Evolutionary conservation across 2,329 filamentous ascomycete species (phyloP), one percentile per base, ranked within the genome.

Genomic region (Magnaporthiopsis incrustans): DNA sequence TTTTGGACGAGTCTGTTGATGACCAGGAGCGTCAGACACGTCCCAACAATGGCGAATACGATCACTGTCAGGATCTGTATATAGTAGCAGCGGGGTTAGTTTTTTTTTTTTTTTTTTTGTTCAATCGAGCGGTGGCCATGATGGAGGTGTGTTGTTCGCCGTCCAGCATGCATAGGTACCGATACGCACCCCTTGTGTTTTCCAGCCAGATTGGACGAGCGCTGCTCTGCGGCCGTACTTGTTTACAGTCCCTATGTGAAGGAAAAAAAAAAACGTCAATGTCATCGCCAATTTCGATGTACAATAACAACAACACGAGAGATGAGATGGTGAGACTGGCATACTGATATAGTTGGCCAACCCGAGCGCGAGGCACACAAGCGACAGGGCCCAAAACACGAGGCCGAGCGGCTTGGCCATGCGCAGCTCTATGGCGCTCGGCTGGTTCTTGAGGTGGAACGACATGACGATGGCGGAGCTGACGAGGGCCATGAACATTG

Each of bases 181-280:
- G n/a, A n/a, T n/a, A 73, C 80, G 67, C 71, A 96, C 90, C 57
- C 88, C 75, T 73, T 98, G 93, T 53, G 95, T 98, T 76, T 92
- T 94, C 89, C 91, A 95, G 1, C 95, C 95, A 35, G 87, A 90
- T 78, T 99, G 95, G 56, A 99, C 95, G 67, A 98, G 83, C 0
- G 95, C 95, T 32, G 83, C 82, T 68, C 88, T 86, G 56, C 84
- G 82, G 69, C 89, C 89, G 74, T 97, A 99, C 73, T 91, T 89
- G 70, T 89, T 89, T 30, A 98, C 78, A 0, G 86, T 88, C 70
- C 87, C 83, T 85, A 18, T 18, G 1, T 61, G 50, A 38, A 27
- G 5, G 6, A n/a, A n/a, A n/a, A 14, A 8, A 63, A n/a, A 11
- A 18, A 6, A 14, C 18, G 62, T 64, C 44, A 59, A 32, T 22